Evolutionary conservation across 2,329 filamentous ascomycete genomes (phyloP).

Genomic region (Talaromyces sp.): DNA sequence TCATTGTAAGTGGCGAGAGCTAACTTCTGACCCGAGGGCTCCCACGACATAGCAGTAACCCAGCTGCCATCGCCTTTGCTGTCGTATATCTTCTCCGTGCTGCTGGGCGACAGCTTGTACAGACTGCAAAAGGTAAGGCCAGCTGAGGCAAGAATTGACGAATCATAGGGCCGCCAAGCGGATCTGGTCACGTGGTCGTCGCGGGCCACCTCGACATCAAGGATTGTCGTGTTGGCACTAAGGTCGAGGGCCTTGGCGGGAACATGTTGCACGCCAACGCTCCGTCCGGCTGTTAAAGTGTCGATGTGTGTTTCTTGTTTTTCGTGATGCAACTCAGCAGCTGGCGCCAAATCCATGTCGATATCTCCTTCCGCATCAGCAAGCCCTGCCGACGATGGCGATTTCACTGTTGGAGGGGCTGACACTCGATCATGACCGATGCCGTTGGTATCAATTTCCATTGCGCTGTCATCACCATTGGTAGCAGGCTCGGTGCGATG

Average conservation of each 20-base stretch:
- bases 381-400: slow-evolving; percentile 27
- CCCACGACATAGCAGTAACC: slow-evolving; percentile 49
- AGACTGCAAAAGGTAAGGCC: slow-evolving; percentile 48
- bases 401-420: slow-evolving; percentile 22
- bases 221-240: slow-evolving; percentile 43
- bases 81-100: slow-evolving; percentile 39
- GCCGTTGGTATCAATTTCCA: slow-evolving; percentile 45
- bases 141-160: slow-evolving; percentile 42
- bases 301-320: slow-evolving; percentile 26
- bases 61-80: slow-evolving; percentile 34
- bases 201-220: slow-evolving; percentile 39
- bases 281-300: slow-evolving; percentile 46
- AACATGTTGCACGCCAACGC: slow-evolving; percentile 48
- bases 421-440: slow-evolving; percentile 30
- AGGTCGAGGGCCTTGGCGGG: slow-evolving; percentile 51
- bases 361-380: slow-evolving; percentile 48
- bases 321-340: slow-evolving; percentile 22
- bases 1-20: slow-evolving; percentile 49
- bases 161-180: slow-evolving; percentile 47
- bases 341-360: slow-evolving; percentile 35
- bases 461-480: slow-evolving; percentile 36
- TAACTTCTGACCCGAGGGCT: slow-evolving; percentile 44
- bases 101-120: slow-evolving; percentile 38
- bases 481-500: slow-evolving; percentile 27
- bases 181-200: slow-evolving; percentile 42